Evolutionary conservation across 176 grass and related monocot species (phyloP), one percentile per base, ranked within the genome.

Genomic region (Hordeum marinum): DNA sequence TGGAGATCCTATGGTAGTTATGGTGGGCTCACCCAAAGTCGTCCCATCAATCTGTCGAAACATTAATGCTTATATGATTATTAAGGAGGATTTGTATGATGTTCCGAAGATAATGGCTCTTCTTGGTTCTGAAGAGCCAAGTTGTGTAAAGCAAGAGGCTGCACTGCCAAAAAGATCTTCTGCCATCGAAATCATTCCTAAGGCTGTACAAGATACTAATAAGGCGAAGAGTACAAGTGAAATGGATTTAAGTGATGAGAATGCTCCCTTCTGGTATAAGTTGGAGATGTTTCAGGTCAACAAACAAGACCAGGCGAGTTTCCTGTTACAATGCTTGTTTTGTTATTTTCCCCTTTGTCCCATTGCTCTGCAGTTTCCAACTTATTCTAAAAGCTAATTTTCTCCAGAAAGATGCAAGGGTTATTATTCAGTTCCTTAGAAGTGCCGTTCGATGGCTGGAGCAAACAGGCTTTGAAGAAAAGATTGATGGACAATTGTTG

Each of bases 1-100:
- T 37, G 87, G 85, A 65, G 87, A 90, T 81, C 79, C 21, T 40
- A 67, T 98, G 79, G 86, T 98, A 7, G 6, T 97, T 41, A 80
- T 98, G 21, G 86, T 98, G 21, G 86, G 86, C 83, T 62, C 64
- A 4, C 85, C 62, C 10, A 43, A 82, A 43, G 34, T 60, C 42
- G 34, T 60, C 42, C 27, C 14, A 3, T 3, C 6, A 10, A 54
- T 59, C 14, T 24, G 63, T 61, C 39, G 25, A 32, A 20, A 63
- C 20, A 36, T 89, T 27, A 94, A 90, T 43, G 86, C 81, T 62
- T 41, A 71, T 79, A 78, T 78, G 14, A 79, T 93, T 55, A 82
- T 45, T 52, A 63, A 66, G 6, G 85, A 48, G 3, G 59, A 90
- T 43, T 67, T 98, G 42, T 29, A 50, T 70, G 61, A 92, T 80